phyloP scores from a whole-genome alignment of 163 green algal genomes.

The Scenedesmus sp. region DNA sequence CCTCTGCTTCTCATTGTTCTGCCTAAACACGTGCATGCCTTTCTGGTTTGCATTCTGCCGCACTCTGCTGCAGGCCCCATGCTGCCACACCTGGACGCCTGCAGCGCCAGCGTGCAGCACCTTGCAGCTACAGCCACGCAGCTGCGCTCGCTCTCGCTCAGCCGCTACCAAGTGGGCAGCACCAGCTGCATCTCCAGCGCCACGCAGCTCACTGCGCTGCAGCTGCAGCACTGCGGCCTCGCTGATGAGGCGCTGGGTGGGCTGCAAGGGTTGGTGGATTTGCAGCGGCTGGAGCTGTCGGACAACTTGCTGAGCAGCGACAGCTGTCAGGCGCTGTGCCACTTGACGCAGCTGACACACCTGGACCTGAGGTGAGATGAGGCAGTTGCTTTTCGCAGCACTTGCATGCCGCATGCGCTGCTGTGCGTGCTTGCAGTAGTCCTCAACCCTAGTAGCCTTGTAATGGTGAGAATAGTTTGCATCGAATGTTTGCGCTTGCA shows the following conservation, averaged over 20 bases:
- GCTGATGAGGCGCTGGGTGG: neutral
- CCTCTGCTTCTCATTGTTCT: too few relatives aligned
- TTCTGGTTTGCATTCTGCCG: neutral
- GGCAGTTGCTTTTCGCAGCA: too few relatives aligned
- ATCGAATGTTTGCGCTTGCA: too few relatives aligned
- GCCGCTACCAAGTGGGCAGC: slow-evolving; percentile 18
- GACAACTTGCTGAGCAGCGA: slow-evolving; percentile 19
- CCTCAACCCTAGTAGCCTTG: too few relatives aligned
- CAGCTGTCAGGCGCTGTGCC: neutral
- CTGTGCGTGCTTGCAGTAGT: neutral
- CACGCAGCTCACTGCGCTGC: slow-evolving; percentile 14
- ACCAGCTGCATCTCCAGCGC: slow-evolving; percentile 5
- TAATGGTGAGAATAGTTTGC: too few relatives aligned
- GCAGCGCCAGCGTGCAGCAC: neutral
- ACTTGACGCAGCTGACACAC: slow-evolving; percentile 2
- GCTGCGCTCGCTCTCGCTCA: slow-evolving; percentile 12
- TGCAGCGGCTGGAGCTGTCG: slow-evolving; percentile 15
- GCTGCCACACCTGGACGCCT: slow-evolving; percentile 5
- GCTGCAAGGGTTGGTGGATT: neutral
- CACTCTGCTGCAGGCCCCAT: slow-evolving; percentile 5
- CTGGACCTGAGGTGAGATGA: neutral
- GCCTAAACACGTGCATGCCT: too few relatives aligned
- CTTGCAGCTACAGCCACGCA: slow-evolving; percentile 1
- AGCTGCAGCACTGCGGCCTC: slow-evolving; percentile 32
- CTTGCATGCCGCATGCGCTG: neutral